Evolutionary conservation across 805 yeast species (phyloP), one percentile per base, ranked within the genome.

Genomic region (Saturnispora serradocipensis): DNA sequence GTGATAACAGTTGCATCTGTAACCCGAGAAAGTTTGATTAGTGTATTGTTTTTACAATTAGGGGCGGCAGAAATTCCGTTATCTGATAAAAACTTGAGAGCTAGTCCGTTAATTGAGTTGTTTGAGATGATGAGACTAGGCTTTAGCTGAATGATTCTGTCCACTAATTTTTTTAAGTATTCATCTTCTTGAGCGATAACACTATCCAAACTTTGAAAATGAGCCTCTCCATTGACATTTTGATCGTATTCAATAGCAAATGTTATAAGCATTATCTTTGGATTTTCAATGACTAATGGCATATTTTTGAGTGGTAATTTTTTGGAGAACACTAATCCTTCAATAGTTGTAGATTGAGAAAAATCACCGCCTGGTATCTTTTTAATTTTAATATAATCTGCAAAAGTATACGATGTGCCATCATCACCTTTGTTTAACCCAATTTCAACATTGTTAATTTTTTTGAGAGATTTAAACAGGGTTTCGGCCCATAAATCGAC

Each of bases 191-290:
- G 98, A 0, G 91, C 86, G 47, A 88, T 72, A 1, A 91, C 83
- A 1, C 95, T 86, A 34, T 58, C 61, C 15, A 58, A 49, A 44
- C 59, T 55, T 34, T 56, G 55, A 38, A 55, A 58, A 45, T 51
- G 57, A 13, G 52, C 57, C 36, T 45, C 54, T 28, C 58, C 57
- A 32, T 60, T 60, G 8, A 59, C 44, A 27, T 58, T 66, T 57
- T 85, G 88, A 50, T 84, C 88, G 58, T 88, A 93, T 61, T 90
- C 98, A 25, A 93, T 69, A 0, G 97, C 97, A 60, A 93, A 93
- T 73, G 89, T 83, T 5, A 93, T 74, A 16, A 95, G 72, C 53
- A 91, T 80, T 39, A 93, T 85, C 50, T 82, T 77, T 0, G 99
- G 98, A 48, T 78, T 74, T 0, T 63, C 60, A 7, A 95, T 72